Percentiles rank a stretch among this genome's conserved stretches.
Conservation (phyloP, 1,139 yeast genomes). For the Candida pseudocylindracea region DNA sequence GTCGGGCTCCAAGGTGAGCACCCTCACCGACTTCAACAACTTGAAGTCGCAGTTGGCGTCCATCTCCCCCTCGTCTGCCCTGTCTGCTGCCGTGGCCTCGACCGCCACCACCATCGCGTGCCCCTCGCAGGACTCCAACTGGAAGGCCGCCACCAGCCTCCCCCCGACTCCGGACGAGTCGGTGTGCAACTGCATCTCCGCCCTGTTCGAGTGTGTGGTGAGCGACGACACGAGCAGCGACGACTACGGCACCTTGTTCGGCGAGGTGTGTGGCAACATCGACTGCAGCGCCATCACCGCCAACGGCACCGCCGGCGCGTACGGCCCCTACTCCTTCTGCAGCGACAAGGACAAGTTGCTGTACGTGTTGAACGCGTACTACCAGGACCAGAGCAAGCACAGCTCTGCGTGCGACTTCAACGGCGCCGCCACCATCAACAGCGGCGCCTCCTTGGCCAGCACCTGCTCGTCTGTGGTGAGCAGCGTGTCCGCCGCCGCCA, state of each 20-base stretch:
- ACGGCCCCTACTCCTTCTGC: constrained; percentile 20
- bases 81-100: constrained; percentile 7
- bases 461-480: constrained; percentile 11
- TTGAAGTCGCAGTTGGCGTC: background rate
- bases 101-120: constrained; percentile 13
- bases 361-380: constrained; percentile 17
- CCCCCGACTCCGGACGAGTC: constrained; percentile 22
- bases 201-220: constrained; percentile 28
- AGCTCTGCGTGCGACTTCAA: constrained; percentile 16
- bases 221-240: constrained; percentile 15
- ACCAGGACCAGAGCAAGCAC: constrained; percentile 9
- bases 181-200: constrained; percentile 18
- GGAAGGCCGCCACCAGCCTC: constrained; percentile 29
- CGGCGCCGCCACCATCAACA: constrained; percentile 14
- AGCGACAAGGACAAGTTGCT: constrained; percentile 24
- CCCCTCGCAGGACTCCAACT: constrained; percentile 19
- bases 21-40: constrained; percentile 4
- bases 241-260: constrained; percentile 15
- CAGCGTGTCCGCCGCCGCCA: constrained; percentile 6
- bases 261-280: constrained; percentile 11
- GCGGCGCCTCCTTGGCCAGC: constrained; percentile 9
- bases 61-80: background rate
- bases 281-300: constrained; percentile 16
- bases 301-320: constrained; percentile 15
- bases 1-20: constrained; percentile 2